phyloP scores from a whole-genome alignment of 306 rosid genomes.

The Spatholobus suberectus region DNA sequence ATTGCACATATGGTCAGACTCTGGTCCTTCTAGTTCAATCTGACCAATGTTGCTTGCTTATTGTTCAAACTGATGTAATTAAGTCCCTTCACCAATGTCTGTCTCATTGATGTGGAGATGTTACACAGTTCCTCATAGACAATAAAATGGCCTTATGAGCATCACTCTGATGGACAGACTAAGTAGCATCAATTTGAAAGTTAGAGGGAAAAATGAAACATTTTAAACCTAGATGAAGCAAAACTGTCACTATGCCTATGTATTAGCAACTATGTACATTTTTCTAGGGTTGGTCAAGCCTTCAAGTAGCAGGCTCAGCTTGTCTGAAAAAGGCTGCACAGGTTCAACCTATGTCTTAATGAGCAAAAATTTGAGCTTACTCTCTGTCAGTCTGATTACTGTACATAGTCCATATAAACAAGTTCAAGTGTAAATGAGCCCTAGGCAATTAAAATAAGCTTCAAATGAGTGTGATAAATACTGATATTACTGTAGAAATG shows the following conservation, averaged over 20 bases:
- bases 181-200: no score
- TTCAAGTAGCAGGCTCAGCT: background rate
- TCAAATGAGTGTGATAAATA: background rate
- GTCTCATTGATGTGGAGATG: background rate
- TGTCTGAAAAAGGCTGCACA: background rate
- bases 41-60: background rate
- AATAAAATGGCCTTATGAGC: background rate
- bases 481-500: background rate
- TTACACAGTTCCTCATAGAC: background rate
- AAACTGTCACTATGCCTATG: slow-evolving; percentile 14
- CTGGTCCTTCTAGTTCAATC: background rate
- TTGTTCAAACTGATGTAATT: background rate
- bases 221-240: background rate
- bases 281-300: background rate
- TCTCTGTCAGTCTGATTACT: background rate
- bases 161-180: background rate
- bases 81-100: background rate
- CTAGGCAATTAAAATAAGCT: slow-evolving; percentile 8
- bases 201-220: no score
- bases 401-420: background rate
- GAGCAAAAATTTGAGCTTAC: background rate
- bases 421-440: background rate
- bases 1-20: background rate
- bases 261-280: slow-evolving; percentile 18
- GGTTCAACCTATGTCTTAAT: background rate